Percentiles rank a stretch among this genome's conserved stretches.
These are phyloP conservation scores for Calonectria ilicicola DNA, from an alignment of 2,329 filamentous ascomycete genomes.

Conservation along the genomic window DNA sequence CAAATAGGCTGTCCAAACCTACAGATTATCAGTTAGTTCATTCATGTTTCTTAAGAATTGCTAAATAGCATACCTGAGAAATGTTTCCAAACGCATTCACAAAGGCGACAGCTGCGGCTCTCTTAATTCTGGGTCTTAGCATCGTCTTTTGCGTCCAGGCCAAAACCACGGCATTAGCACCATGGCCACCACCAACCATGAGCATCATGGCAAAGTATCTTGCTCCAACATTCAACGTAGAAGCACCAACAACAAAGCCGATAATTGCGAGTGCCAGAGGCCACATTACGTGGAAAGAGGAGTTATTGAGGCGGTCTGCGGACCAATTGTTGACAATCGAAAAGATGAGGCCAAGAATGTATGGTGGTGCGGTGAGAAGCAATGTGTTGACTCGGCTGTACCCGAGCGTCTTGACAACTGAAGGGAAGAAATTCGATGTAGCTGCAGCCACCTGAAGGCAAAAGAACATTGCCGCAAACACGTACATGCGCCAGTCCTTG, in stretches of 20 bases:
- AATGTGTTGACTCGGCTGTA: slow-evolving; percentile 12
- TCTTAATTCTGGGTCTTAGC: slow-evolving; percentile 20
- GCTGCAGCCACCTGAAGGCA: slow-evolving; percentile 23
- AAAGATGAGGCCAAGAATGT: slow-evolving; percentile 20
- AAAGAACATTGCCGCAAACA: slow-evolving; percentile 27
- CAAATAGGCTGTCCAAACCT: slow-evolving; percentile 22
- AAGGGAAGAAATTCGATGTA: slow-evolving; percentile 24
- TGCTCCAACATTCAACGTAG: slow-evolving; percentile 11
- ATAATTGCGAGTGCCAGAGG: slow-evolving; percentile 15
- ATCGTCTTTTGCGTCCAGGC: slow-evolving; percentile 25
- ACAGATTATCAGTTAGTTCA: background rate
- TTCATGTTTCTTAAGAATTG: background rate
- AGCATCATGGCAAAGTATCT: slow-evolving; percentile 27
- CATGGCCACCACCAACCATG: slow-evolving; percentile 24
- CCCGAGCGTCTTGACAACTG: slow-evolving; percentile 21
- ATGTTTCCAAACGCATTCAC: slow-evolving; percentile 21
- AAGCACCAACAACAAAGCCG: slow-evolving; percentile 19
- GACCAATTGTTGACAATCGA: slow-evolving; percentile 24
- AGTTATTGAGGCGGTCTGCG: slow-evolving; percentile 21
- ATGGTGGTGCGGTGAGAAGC: slow-evolving; percentile 19
- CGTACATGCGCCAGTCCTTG: slow-evolving; percentile 24
- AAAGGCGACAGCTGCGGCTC: slow-evolving; percentile 20
- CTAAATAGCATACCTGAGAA: slow-evolving; percentile 6
- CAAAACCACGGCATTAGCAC: slow-evolving; percentile 22
- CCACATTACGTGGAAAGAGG: slow-evolving; percentile 24